Conservation (phyloP, 352 stramenopile species). For the Thalassiosira hispida region DNA sequence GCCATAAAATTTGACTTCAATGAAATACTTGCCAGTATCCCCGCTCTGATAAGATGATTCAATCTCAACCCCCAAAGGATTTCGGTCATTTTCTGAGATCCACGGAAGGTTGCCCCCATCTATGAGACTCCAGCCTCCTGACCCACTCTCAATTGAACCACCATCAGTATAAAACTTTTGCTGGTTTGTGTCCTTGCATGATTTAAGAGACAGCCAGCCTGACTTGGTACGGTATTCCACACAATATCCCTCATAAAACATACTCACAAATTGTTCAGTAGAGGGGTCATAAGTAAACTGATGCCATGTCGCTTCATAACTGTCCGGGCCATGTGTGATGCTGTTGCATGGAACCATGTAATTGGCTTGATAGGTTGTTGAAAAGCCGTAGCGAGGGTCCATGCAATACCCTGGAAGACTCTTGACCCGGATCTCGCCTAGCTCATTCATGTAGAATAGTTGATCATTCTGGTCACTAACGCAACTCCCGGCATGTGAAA, state of each 20-base stretch:
- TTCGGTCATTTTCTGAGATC: slow-evolving; percentile 44
- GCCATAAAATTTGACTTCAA: slow-evolving; percentile 38
- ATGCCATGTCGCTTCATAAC: slow-evolving; percentile 18
- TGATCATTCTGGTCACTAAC: slow-evolving; percentile 29
- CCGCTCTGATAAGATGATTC: slow-evolving; percentile 39
- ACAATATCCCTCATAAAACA: not conserved
- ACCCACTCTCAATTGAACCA: not conserved
- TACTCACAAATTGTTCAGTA: too few species aligned
- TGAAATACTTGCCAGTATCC: slow-evolving; percentile 33
- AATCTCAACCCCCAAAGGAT: slow-evolving; percentile 26
- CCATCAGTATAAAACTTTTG: slow-evolving; percentile 8
- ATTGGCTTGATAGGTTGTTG: not conserved
- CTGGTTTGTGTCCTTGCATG: too few species aligned
- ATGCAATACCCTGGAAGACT: slow-evolving; percentile 31
- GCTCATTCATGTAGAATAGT: not conserved
- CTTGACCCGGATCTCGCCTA: not conserved
- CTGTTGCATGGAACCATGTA: too few species aligned
- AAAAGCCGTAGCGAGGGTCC: slow-evolving; percentile 1
- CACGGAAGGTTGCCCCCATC: slow-evolving; percentile 22
- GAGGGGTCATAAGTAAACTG: too few species aligned
- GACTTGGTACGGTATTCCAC: not conserved
- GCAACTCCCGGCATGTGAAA: too few species aligned
- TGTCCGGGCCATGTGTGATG: slow-evolving; percentile 60
- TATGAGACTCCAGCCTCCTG: slow-evolving; percentile 14
- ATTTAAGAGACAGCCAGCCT: not conserved